These are phyloP conservation scores for Trichoderma sp. DNA, from an alignment of 2,329 filamentous ascomycete species.

Conservation along the genomic window DNA sequence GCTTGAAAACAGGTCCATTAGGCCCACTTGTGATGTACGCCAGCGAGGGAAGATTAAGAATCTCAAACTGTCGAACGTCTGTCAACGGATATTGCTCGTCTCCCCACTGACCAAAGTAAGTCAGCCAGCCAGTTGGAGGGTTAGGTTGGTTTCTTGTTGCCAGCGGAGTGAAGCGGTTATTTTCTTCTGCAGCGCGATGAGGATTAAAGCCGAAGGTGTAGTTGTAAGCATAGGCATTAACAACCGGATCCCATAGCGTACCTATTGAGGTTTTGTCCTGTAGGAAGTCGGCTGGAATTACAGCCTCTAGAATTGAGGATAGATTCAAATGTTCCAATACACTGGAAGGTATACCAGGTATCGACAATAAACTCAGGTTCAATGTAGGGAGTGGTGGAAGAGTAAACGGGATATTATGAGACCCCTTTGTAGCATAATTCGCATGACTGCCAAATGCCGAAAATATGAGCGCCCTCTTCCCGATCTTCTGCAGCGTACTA, in stretches of 20 bases:
- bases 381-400: background rate
- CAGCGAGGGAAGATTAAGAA: background rate
- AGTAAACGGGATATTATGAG: background rate
- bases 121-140: background rate
- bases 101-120: background rate
- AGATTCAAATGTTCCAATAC: background rate
- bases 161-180: background rate
- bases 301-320: background rate
- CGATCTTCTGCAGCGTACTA: background rate
- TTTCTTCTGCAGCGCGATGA: background rate
- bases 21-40: background rate
- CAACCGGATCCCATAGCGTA: background rate
- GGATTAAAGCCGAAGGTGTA: background rate
- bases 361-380: background rate
- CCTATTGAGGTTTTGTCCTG: background rate
- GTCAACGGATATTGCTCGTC: background rate
- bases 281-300: background rate
- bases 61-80: background rate
- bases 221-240: background rate
- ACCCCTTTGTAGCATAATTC: background rate
- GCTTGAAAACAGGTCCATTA: slow-evolving; percentile 3
- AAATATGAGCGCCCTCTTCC: background rate
- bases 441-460: background rate
- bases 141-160: background rate
- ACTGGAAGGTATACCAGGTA: background rate